Evolutionary conservation across 164 flowering plant species (phyloP), one percentile per base, ranked within the genome.

Genomic region (Umbilicus rupestris): DNA sequence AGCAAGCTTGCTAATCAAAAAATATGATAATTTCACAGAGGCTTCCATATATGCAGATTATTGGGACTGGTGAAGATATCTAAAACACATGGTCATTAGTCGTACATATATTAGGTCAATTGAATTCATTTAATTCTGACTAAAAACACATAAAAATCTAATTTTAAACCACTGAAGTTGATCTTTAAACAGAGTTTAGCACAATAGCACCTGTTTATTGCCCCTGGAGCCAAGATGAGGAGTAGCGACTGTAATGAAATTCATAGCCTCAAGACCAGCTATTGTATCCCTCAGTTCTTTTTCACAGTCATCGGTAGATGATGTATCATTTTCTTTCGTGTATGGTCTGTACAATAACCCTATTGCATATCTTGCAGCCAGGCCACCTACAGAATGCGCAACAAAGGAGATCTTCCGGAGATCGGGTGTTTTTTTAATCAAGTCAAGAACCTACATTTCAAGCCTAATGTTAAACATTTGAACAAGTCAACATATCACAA

Each of bases 151-250:
- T 12, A 10, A 35, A 35, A 35, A 35, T 35, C 4, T 15, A 44
- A 44, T 19, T 12, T 5, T 44, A 44, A 44, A 44, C 19, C 12
- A 44, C 47, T 44, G 17, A 44, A 15, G 47, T 44, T 16, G 47
- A 44, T 44, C 19, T 44, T 35, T 17, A 44, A 44, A 19, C n/a
- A 15, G n/a, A 15, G 16, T 44, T 44, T 1, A 44, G 15, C 47
- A 88, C 97, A 64, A 63, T 22, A 7, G 46, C 84, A 92, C 99
- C 96, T 95, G 99, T 73, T 86, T 85, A 74, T 95, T 89, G 39
- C 99, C 99, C 76, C 92, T 82, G 22, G 99, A 95, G 69, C 99
- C 99, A 76, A 95, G 96, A 80, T 95, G 99, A 64, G 99, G 99
- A 28, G 96, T 84, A 58, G 99, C 99, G 68, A 90, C 92, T 63